These are phyloP conservation scores for Suillus occidentalis DNA, from an alignment of 768 basidiomycete genomes.

Conservation along the genomic window DNA sequence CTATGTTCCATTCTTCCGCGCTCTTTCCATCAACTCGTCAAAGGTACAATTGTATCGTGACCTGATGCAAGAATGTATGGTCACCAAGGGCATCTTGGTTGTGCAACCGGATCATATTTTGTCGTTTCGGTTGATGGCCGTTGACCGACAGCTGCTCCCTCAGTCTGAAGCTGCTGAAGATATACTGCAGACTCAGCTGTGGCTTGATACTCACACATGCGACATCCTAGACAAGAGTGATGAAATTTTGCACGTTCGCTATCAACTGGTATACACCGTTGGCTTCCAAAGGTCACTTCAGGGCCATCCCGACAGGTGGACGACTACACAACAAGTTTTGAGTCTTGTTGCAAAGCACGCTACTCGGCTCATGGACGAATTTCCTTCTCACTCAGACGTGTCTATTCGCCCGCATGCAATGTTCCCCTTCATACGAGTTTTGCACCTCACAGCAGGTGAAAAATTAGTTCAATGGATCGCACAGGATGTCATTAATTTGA, in stretches of 20 bases:
- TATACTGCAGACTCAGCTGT: conserved; percentile 27
- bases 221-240: background rate
- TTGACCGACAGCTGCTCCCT: conserved; percentile 21
- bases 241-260: background rate
- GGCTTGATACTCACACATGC: background rate
- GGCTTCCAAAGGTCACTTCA: background rate
- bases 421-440: conserved; percentile 16
- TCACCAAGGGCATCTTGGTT: conserved; percentile 24
- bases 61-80: conserved; percentile 18
- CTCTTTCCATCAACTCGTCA: conserved; percentile 15
- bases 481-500: conserved; percentile 16
- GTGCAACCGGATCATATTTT: conserved; percentile 34
- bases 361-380: conserved; percentile 7
- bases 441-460: conserved; percentile 11
- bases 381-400: conserved; percentile 19
- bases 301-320: conserved; percentile 13
- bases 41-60: conserved; percentile 23
- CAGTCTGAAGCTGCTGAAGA: conserved; percentile 6
- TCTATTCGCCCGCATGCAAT: conserved; percentile 5
- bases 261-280: background rate
- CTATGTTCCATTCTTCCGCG: conserved; percentile 27
- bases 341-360: conserved; percentile 21
- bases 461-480: conserved; percentile 12
- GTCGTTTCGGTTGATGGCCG: conserved; percentile 27
- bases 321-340: conserved; percentile 31